Conservation (phyloP, 1,284 basidiomycete genomes). For the Lentinula novae-zelandiae region DNA sequence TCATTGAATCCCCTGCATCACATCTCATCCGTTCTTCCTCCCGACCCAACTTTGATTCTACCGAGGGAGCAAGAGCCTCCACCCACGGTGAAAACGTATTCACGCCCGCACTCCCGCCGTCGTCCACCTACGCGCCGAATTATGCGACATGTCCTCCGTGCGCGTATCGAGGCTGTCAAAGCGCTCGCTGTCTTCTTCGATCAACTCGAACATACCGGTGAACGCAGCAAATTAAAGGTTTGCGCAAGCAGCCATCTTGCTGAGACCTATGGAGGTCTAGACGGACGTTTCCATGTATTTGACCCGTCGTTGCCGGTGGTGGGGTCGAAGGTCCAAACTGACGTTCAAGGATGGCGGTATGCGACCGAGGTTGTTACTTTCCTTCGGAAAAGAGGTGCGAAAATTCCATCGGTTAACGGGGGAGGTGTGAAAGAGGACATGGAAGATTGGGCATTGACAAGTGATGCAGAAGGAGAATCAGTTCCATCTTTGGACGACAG, state of each 20-base stretch:
- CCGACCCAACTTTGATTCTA: slow-evolving; percentile 16
- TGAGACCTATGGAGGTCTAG: slow-evolving; percentile 44
- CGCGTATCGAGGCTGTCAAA: slow-evolving; percentile 73
- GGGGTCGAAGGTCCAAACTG: slow-evolving; percentile 7
- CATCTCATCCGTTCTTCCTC: slow-evolving; percentile 10
- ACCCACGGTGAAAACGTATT: slow-evolving; percentile 31
- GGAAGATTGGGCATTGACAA: slow-evolving; percentile 62
- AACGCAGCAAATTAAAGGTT: slow-evolving; percentile 38
- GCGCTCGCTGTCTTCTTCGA: slow-evolving; percentile 70
- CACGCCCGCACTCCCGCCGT: slow-evolving; percentile 27
- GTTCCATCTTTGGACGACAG: slow-evolving; percentile 35
- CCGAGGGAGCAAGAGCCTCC: slow-evolving; percentile 32
- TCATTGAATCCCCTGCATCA: slow-evolving; percentile 19
- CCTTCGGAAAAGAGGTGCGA: slow-evolving; percentile 60
- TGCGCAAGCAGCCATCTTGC: slow-evolving; percentile 62
- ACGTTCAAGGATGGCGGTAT: slow-evolving; percentile 45
- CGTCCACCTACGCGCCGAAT: slow-evolving; percentile 74
- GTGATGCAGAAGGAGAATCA: slow-evolving; percentile 49
- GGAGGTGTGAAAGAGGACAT: slow-evolving; percentile 32
- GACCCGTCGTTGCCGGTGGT: background rate
- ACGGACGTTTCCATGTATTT: slow-evolving; percentile 12
- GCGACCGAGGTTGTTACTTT: slow-evolving; percentile 62
- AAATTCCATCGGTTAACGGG: slow-evolving; percentile 48
- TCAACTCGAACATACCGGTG: slow-evolving; percentile 52
- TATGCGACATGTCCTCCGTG: slow-evolving; percentile 81